Evolutionary conservation across 257 asterid genomes (phyloP).

Genomic region (Misopates orontium): DNA sequence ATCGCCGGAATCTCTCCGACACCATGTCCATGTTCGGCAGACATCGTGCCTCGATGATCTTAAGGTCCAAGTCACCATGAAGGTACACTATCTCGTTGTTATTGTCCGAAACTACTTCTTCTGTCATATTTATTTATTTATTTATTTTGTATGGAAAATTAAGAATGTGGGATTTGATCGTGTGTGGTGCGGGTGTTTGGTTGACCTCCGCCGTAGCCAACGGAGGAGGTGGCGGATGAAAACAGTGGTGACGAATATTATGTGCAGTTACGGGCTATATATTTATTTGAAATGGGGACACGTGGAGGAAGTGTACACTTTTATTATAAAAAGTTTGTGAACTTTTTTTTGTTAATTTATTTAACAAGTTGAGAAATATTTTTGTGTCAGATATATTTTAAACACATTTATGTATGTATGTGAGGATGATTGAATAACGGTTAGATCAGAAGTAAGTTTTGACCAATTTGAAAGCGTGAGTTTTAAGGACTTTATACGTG

Average conservation of each 20-base stretch:
- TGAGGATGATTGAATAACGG: neutral
- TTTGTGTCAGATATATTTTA: neutral
- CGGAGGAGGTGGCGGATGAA: constrained; percentile 3
- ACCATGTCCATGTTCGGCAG: constrained; percentile 90
- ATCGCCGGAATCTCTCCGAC: constrained; percentile 70
- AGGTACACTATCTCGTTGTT: constrained; percentile 37
- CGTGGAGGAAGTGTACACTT: neutral
- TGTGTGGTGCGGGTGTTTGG: constrained; percentile 7
- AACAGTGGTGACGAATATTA: neutral
- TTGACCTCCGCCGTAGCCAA: constrained; percentile 20
- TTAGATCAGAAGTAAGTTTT: neutral
- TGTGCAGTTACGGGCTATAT: neutral
- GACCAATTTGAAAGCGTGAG: too few species aligned
- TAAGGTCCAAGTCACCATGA: constrained; percentile 87
- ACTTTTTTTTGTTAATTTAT: too few species aligned
- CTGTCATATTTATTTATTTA: neutral
- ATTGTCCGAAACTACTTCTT: neutral
- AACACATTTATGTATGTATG: neutral
- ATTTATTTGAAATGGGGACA: neutral
- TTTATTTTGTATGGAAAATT: too few species aligned
- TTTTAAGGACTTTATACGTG: neutral
- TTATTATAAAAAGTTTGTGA: too few species aligned
- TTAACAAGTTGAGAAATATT: neutral
- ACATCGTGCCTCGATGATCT: constrained; percentile 72
- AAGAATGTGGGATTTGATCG: neutral